Evolutionary conservation across 2,329 filamentous ascomycete genomes (phyloP).

Genomic region (Penicillium sp.): DNA sequence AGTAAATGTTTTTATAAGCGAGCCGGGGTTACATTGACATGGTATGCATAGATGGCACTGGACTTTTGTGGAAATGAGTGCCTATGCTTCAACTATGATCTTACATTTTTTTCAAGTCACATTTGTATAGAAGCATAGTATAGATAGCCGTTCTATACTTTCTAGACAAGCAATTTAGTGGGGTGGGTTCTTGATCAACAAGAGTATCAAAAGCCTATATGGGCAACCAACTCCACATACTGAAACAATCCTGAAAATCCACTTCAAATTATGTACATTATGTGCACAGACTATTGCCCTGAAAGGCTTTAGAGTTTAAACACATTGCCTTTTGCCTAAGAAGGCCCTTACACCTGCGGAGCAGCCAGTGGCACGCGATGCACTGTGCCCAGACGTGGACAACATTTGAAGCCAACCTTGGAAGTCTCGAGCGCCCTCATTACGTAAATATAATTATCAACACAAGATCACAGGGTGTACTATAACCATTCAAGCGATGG

Average conservation of each 20-base stretch:
- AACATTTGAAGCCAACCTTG: neutral
- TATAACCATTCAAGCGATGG: neutral
- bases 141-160: neutral
- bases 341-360: neutral
- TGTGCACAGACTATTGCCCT: neutral
- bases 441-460: neutral
- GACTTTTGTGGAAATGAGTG: no score
- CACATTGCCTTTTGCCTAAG: neutral
- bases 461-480: neutral
- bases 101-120: no score
- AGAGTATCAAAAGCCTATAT: neutral
- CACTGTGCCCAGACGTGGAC: neutral
- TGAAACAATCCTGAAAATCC: neutral
- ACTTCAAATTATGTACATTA: neutral
- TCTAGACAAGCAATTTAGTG: neutral
- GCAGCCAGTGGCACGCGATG: neutral
- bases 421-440: neutral
- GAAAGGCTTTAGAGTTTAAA: neutral
- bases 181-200: neutral
- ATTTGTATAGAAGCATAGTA: neutral
- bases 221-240: neutral
- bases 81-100: no score
- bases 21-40: no score
- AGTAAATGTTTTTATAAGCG: no score
- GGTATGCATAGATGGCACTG: no score